Evolutionary conservation across 257 asterid species (phyloP).

Genomic region (Gentiana dahurica): DNA sequence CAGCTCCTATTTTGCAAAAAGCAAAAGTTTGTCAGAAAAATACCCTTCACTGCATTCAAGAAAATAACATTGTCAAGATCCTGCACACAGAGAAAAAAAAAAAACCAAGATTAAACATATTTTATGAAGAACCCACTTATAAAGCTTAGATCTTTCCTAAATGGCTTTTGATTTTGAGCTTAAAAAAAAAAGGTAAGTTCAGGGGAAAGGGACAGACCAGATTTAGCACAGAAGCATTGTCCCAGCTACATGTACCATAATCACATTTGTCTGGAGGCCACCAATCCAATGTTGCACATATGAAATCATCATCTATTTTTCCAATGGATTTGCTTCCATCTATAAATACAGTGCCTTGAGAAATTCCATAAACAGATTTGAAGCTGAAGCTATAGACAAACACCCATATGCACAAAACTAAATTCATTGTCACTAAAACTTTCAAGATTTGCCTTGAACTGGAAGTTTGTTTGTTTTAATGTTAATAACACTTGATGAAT

Average conservation of each 20-base stretch:
- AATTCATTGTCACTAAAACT: constrained; percentile 1
- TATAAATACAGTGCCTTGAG: constrained; percentile 33
- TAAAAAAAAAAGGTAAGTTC: constrained; percentile 2
- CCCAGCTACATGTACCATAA: constrained; percentile 86
- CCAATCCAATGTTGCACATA: constrained; percentile 91
- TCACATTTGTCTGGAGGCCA: constrained; percentile 90
- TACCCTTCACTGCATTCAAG: constrained; percentile 74
- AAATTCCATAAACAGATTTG: constrained; percentile 6
- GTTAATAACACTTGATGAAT: too few relatives aligned
- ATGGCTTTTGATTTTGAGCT: background rate
- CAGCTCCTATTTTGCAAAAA: constrained; percentile 9
- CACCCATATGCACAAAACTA: background rate
- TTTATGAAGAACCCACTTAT: too few relatives aligned
- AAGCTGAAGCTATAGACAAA: background rate
- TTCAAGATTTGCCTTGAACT: constrained; percentile 15
- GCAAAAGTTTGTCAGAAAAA: constrained; percentile 1
- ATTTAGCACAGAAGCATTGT: constrained; percentile 61
- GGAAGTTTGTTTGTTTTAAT: too few relatives aligned
- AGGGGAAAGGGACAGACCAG: constrained; percentile 31
- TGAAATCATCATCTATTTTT: constrained; percentile 43
- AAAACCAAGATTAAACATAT: background rate
- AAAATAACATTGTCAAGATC: constrained; percentile 53
- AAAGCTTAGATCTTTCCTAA: too few relatives aligned
- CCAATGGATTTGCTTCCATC: constrained; percentile 44
- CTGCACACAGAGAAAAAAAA: constrained; percentile 34